Percentiles rank a stretch among this genome's conserved stretches.
These are phyloP conservation scores for Histomonas meleagridis DNA, from an alignment of 208 protist species.

Conservation along the genomic window DNA sequence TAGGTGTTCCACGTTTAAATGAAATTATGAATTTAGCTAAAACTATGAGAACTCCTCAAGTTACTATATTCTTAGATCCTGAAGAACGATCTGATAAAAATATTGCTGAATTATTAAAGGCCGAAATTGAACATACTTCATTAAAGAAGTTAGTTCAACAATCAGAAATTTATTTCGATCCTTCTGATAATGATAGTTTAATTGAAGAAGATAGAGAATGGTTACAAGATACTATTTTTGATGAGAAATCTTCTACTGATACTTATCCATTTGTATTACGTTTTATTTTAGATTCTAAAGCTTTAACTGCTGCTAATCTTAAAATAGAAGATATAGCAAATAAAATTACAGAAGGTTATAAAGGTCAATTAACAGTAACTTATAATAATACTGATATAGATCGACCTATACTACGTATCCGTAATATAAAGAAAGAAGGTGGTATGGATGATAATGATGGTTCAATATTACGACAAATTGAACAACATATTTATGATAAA, in stretches of 20 bases:
- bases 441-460: conserved; percentile 50
- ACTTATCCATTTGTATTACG: conserved; percentile 82
- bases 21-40: conserved; percentile 95
- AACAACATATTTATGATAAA: conserved; percentile 60
- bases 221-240: conserved; percentile 54
- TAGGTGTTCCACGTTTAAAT: conserved; percentile 94
- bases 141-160: conserved; percentile 41
- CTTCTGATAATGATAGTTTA: conserved; percentile 70
- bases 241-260: conserved; percentile 22
- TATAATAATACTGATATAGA: conserved; percentile 76
- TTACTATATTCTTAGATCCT: conserved; percentile 73
- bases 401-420: conserved; percentile 65
- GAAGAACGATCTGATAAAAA: conserved; percentile 47
- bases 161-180: conserved; percentile 83
- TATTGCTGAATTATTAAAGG: conserved; percentile 41
- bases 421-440: conserved; percentile 41
- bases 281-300: conserved; percentile 69
- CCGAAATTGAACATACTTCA: conserved; percentile 45
- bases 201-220: conserved; percentile 77
- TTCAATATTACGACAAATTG: conserved; percentile 42
- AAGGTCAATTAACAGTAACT: conserved; percentile 56
- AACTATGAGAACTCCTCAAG: conserved; percentile 77
- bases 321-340: background rate
- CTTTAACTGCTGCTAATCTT: background rate
- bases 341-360: conserved; percentile 55